phyloP scores from a whole-genome alignment of 345 rosid genomes.

The Salix caprea region DNA sequence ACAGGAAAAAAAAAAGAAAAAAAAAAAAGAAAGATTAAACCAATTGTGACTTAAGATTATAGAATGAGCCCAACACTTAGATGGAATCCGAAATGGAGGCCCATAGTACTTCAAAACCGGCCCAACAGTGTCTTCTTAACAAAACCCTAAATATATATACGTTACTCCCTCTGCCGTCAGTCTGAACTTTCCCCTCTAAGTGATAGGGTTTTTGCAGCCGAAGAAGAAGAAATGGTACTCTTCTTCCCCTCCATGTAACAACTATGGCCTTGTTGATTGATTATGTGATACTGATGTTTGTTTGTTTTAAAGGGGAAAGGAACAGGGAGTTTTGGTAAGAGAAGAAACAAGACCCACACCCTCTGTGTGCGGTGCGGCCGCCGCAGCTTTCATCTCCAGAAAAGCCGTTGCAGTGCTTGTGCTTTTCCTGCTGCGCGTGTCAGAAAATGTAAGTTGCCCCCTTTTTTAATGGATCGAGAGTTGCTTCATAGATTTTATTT shows the following conservation, averaged over 20 bases:
- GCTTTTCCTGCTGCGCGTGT: slow-evolving; percentile 22
- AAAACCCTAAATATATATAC: background rate
- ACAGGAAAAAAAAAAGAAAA: too few relatives aligned
- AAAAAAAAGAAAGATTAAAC: too few relatives aligned
- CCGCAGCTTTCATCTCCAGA: slow-evolving; percentile 26
- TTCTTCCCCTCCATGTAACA: background rate
- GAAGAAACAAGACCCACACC: slow-evolving; percentile 29
- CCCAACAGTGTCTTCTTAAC: background rate
- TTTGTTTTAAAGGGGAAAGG: slow-evolving; percentile 21
- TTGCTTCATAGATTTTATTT: too few relatives aligned
- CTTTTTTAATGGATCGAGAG: background rate
- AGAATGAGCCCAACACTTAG: too few relatives aligned
- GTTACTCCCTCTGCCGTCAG: background rate
- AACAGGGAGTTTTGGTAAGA: slow-evolving; percentile 29
- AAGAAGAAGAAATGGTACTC: slow-evolving; percentile 24
- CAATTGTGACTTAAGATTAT: too few relatives aligned
- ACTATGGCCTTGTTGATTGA: too few relatives aligned
- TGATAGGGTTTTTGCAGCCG: slow-evolving; percentile 16
- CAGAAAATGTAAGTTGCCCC: slow-evolving; percentile 15
- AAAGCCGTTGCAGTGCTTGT: slow-evolving; percentile 25
- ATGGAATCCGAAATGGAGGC: background rate
- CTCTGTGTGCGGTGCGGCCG: slow-evolving; percentile 29
- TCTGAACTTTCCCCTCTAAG: background rate
- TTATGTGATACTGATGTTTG: background rate
- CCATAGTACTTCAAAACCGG: background rate